Evolutionary conservation across 1,284 basidiomycete genomes (phyloP), one percentile per base, ranked within the genome.

Genomic region (Tilletiopsis washingtonensis): DNA sequence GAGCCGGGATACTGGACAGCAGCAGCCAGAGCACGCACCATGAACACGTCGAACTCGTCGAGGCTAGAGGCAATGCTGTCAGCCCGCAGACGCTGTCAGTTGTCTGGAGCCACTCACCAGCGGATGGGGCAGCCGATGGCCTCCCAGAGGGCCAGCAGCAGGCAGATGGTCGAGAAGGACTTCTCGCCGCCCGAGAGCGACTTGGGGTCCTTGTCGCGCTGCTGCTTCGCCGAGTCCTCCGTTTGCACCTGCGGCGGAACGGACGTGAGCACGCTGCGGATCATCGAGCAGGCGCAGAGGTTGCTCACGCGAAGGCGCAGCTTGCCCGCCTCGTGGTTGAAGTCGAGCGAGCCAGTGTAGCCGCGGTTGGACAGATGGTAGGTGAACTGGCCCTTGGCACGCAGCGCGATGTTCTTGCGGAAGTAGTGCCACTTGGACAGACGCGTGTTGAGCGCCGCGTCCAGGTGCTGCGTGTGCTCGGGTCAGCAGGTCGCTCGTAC

Each of bases 141-240:
- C 64, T 94, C 88, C 94, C 94, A 99, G 39, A 99, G 77, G 5
- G 94, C 84, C 25, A 97, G 77, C 44, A 99, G 77, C 46, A 99
- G 75, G 62, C 89, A 93, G 57, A 97, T 90, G 0, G 94, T 98
- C 5, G 90, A 88, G 76, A 94, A 99, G 4, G 89, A 93, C 71
- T 96, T 93, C 75, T 98, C 93, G 38, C 93, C 91, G 43, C 91
- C 91, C 1, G 77, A 78, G 32, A 98, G 80, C 24, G 85, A 53
- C 39, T 61, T 61, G 34, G 67, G 62, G 40, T 67, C 64, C 47
- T 66, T 67, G 45, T 61, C 59, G 34, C 51, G 46, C 12, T 23
- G 14, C 39, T 40, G 15, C n/a, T 21, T 84, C 24, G 78, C 75
- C 69, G 86, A 83, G 58, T 87, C 84, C 55, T 88, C 84, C 6